Percentiles rank a stretch among this genome's conserved stretches.
Conservation (phyloP, 768 basidiomycete species). For the Termitomyces sp. region DNA sequence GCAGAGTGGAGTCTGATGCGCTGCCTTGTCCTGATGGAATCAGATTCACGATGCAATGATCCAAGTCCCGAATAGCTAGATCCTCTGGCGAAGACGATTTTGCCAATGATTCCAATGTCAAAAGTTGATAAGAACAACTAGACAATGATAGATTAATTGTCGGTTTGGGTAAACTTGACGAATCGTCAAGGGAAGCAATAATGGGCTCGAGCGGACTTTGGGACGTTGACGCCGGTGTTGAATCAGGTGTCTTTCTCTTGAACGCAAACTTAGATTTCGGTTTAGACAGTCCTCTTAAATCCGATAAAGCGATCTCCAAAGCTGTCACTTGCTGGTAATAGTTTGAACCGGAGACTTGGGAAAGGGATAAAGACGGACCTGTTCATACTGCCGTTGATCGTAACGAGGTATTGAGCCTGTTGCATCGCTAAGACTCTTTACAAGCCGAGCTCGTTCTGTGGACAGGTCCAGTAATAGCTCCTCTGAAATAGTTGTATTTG, state of each 20-base stretch:
- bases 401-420: slow-evolving; percentile 64
- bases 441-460: slow-evolving; percentile 49
- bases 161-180: neutral
- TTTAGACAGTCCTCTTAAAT: slow-evolving; percentile 38
- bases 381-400: slow-evolving; percentile 70
- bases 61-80: slow-evolving; percentile 64
- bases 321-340: slow-evolving; percentile 57
- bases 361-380: slow-evolving; percentile 37
- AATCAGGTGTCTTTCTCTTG: slow-evolving; percentile 38
- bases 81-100: slow-evolving; percentile 37
- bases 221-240: no score
- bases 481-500: slow-evolving; percentile 19
- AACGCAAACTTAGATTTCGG: slow-evolving; percentile 64
- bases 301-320: slow-evolving; percentile 54
- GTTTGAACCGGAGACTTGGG: slow-evolving; percentile 9
- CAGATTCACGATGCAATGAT: slow-evolving; percentile 70
- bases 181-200: neutral
- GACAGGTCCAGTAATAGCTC: slow-evolving; percentile 42
- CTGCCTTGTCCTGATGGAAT: slow-evolving; percentile 22
- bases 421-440: slow-evolving; percentile 62
- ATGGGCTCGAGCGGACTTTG: neutral
- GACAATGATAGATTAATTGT: slow-evolving; percentile 39
- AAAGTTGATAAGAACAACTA: slow-evolving; percentile 39
- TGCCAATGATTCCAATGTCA: slow-evolving; percentile 41
- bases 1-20: slow-evolving; percentile 12